These are phyloP conservation scores for Phoma sp. DNA, from an alignment of 2,329 filamentous ascomycete species.

Conservation along the genomic window DNA sequence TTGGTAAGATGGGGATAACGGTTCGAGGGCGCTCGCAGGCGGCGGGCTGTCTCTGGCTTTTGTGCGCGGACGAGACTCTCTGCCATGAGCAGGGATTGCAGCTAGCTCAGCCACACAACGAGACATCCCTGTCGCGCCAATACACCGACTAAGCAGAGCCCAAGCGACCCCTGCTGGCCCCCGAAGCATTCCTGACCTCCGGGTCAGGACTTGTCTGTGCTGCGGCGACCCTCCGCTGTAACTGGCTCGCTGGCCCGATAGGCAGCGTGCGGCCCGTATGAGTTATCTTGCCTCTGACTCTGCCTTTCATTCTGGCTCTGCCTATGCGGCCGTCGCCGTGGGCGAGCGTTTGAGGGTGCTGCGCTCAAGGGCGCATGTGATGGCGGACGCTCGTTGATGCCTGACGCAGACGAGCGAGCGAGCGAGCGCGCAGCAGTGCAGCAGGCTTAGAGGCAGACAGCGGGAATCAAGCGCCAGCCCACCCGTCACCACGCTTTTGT, in stretches of 20 bases:
- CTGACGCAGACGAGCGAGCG: constrained; percentile 10
- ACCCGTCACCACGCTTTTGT: constrained; percentile 13
- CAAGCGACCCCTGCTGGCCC: constrained; percentile 24
- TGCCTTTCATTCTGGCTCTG: neutral
- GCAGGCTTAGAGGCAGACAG: constrained; percentile 14
- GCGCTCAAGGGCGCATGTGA: neutral
- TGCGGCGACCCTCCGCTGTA: neutral
- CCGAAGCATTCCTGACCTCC: constrained; percentile 30
- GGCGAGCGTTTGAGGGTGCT: neutral
- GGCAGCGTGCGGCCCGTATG: constrained; percentile 9
- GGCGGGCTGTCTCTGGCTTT: constrained; percentile 30
- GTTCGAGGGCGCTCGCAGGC: constrained; percentile 24
- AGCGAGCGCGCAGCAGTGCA: neutral
- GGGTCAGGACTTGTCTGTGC: constrained; percentile 32
- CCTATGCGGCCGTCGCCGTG: neutral
- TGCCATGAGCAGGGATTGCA: constrained; percentile 18
- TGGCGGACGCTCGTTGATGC: constrained; percentile 15
- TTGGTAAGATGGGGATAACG: constrained; percentile 34
- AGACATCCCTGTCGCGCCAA: constrained; percentile 16
- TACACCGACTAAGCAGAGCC: constrained; percentile 22
- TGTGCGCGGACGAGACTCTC: constrained; percentile 20
- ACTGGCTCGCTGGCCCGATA: neutral
- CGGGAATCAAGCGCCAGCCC: constrained; percentile 6
- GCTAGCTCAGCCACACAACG: constrained; percentile 13
- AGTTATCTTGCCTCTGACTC: constrained; percentile 1